Percentiles rank a stretch among this genome's conserved stretches.
Evolutionary conservation across 805 yeast genomes (phyloP).

Genomic region (Blastobotrys robertii): DNA sequence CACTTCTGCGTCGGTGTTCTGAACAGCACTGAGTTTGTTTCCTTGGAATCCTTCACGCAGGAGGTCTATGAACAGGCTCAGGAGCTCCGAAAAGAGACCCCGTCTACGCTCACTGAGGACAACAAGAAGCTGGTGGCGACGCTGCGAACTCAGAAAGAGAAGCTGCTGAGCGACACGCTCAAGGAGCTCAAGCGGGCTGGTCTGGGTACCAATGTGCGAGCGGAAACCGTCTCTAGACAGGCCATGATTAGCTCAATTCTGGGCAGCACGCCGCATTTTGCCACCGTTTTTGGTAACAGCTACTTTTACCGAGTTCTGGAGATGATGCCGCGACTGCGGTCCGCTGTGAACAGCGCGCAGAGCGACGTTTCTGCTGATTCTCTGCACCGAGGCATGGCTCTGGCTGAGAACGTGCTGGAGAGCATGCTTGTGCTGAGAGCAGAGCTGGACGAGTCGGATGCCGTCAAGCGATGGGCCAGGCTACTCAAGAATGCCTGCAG

Average conservation of each 20-base stretch:
- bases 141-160: slow-evolving; percentile 72
- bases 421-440: slow-evolving; percentile 34
- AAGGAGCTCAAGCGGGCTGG: slow-evolving; percentile 73
- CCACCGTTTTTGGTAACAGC: slow-evolving; percentile 33
- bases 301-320: slow-evolving; percentile 67
- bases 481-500: neutral
- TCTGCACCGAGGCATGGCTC: slow-evolving; percentile 66
- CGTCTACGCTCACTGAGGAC: slow-evolving; percentile 57
- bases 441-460: neutral
- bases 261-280: slow-evolving; percentile 41
- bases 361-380: slow-evolving; percentile 71
- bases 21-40: slow-evolving; percentile 33
- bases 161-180: slow-evolving; percentile 64
- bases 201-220: slow-evolving; percentile 51
- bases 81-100: slow-evolving; percentile 66
- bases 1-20: slow-evolving; percentile 33
- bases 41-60: slow-evolving; percentile 44
- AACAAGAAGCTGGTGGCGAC: slow-evolving; percentile 61
- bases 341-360: slow-evolving; percentile 47
- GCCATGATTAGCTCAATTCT: slow-evolving; percentile 54
- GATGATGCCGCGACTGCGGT: slow-evolving; percentile 67
- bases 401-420: slow-evolving; percentile 59
- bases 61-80: slow-evolving; percentile 50
- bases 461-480: neutral
- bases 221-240: slow-evolving; percentile 56